These are phyloP conservation scores for Mycosphaerella sp. DNA, from an alignment of 2,329 filamentous ascomycete species.

Conservation along the genomic window DNA sequence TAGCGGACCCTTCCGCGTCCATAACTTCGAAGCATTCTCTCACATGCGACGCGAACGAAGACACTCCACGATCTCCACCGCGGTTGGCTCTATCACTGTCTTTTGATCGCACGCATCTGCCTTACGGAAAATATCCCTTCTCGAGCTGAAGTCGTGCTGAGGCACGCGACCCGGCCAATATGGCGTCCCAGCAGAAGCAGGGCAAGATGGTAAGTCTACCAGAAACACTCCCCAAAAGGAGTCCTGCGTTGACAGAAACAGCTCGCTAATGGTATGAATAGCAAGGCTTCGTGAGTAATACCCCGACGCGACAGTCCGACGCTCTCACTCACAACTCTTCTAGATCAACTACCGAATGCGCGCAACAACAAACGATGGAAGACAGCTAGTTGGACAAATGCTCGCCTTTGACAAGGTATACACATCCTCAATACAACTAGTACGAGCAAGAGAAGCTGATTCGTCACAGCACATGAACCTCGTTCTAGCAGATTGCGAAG, in stretches of 20 bases:
- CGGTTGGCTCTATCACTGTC: slow-evolving; percentile 2
- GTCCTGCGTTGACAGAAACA: slow-evolving; percentile 40
- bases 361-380: slow-evolving; percentile 87
- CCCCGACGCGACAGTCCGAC: slow-evolving; percentile 8
- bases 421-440: background rate
- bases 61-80: background rate
- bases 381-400: slow-evolving; percentile 97
- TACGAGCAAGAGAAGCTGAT: slow-evolving; percentile 17
- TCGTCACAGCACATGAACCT: slow-evolving; percentile 87
- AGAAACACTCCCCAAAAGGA: slow-evolving; percentile 17
- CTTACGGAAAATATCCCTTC: background rate
- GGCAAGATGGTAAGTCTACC: slow-evolving; percentile 89
- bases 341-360: slow-evolving; percentile 99
- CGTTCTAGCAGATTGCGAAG: slow-evolving; percentile 96
- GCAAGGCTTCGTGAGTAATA: slow-evolving; percentile 57
- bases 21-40: no score
- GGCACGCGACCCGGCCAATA: slow-evolving; percentile 35
- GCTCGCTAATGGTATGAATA: slow-evolving; percentile 40
- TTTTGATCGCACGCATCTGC: background rate
- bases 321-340: slow-evolving; percentile 17
- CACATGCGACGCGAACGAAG: no score
- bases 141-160: slow-evolving; percentile 35
- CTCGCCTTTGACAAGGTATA: slow-evolving; percentile 92
- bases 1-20: no score
- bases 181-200: slow-evolving; percentile 61